Conservation (phyloP, 2,329 filamentous ascomycete species). For the Aureobasidium sp. region DNA sequence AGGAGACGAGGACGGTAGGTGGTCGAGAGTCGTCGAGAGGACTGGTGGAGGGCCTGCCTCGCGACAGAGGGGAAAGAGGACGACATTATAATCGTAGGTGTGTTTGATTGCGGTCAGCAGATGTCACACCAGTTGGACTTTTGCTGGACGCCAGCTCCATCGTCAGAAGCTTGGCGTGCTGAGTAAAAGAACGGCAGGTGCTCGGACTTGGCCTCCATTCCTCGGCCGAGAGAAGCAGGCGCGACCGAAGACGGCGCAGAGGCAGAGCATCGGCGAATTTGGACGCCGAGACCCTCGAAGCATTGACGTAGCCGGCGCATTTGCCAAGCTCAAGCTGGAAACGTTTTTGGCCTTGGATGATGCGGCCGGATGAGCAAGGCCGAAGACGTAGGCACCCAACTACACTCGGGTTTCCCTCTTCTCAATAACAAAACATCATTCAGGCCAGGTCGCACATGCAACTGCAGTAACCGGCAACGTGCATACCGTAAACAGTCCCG, state of each 20-base stretch:
- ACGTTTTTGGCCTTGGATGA: constrained; percentile 8
- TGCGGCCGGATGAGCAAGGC: constrained; percentile 1
- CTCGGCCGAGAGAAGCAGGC: not conserved
- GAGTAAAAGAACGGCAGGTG: not conserved
- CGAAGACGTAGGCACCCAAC: not conserved
- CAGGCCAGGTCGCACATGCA: not conserved
- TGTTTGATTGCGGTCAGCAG: not conserved
- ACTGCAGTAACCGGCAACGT: not conserved
- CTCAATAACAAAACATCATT: not conserved
- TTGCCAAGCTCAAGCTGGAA: not conserved
- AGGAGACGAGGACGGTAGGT: constrained; percentile 34
- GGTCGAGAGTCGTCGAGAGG: constrained; percentile 44
- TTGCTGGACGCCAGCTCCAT: not conserved
- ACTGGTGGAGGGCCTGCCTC: constrained; percentile 64
- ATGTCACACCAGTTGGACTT: constrained; percentile 14
- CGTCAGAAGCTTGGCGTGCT: constrained; percentile 2
- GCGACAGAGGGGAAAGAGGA: constrained; percentile 56
- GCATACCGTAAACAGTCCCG: not conserved
- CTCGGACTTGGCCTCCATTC: not conserved
- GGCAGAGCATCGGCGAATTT: not conserved
- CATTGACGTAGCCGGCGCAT: constrained; percentile 1
- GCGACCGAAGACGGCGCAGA: not conserved
- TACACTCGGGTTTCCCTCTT: not conserved
- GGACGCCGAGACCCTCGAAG: not conserved
- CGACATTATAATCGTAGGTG: constrained; percentile 31